Evolutionary conservation across 257 asterid genomes (phyloP).

Genomic region (Solanum appendiculatum): DNA sequence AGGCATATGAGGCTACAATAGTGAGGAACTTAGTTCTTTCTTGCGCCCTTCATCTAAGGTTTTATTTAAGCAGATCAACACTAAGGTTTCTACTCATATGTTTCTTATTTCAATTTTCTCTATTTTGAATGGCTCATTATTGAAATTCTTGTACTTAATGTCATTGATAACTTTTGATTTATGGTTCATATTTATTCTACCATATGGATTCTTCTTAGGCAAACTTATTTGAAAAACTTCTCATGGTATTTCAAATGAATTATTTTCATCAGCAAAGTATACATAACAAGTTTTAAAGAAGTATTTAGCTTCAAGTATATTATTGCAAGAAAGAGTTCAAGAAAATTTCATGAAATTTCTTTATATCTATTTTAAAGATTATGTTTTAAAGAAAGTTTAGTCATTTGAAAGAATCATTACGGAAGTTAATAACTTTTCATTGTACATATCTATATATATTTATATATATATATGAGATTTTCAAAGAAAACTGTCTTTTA

Average conservation of each 20-base stretch:
- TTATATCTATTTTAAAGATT: neutral
- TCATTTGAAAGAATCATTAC: no score
- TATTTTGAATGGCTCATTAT: no score
- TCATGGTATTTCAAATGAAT: neutral
- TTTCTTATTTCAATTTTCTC: neutral
- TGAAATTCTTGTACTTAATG: neutral
- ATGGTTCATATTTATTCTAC: neutral
- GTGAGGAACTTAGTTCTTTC: neutral
- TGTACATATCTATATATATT: no score
- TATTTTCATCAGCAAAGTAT: neutral
- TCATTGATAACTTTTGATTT: neutral
- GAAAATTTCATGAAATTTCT: neutral
- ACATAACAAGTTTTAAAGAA: neutral
- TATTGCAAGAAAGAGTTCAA: neutral
- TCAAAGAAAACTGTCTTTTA: no score
- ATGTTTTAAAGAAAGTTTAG: neutral
- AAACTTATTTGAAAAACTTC: neutral
- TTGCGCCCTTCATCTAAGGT: neutral
- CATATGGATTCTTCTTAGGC: neutral
- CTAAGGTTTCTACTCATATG: neutral
- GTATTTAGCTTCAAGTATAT: no score
- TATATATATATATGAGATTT: no score
- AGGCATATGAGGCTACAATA: neutral
- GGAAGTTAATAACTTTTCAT: no score
- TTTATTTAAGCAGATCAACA: no score